phyloP scores from a whole-genome alignment of 768 basidiomycete species.

The Amanita thiersii region DNA sequence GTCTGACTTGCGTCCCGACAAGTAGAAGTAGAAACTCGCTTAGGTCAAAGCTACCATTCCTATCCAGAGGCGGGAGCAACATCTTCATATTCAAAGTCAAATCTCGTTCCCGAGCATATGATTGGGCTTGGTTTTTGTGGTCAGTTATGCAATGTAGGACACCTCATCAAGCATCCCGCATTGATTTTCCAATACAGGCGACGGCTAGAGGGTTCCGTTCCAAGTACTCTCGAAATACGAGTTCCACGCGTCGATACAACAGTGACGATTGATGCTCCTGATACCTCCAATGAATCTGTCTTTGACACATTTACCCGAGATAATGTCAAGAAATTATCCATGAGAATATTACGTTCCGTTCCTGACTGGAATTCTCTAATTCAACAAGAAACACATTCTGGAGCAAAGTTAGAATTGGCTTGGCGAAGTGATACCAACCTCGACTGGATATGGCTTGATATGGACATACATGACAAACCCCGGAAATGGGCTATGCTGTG shows the following conservation, averaged over 20 bases:
- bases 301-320: constrained; percentile 48
- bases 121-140: constrained; percentile 93
- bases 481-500: constrained; percentile 71
- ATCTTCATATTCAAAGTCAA: constrained; percentile 84
- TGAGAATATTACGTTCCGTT: constrained; percentile 43
- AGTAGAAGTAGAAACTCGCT: constrained; percentile 27
- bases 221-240: constrained; percentile 58
- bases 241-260: constrained; percentile 61
- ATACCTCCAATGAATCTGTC: constrained; percentile 24
- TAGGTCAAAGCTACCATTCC: constrained; percentile 41
- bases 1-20: constrained; percentile 58
- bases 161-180: constrained; percentile 4
- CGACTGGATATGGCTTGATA: constrained; percentile 83
- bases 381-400: constrained; percentile 41
- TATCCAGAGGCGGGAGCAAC: constrained; percentile 60
- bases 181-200: constrained; percentile 47
- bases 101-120: constrained; percentile 67
- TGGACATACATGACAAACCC: constrained; percentile 50
- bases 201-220: constrained; percentile 64
- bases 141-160: constrained; percentile 15
- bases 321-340: constrained; percentile 58
- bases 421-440: constrained; percentile 71
- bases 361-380: constrained; percentile 58
- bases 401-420: constrained; percentile 59
- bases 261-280: constrained; percentile 65